Percentiles rank a stretch among this genome's conserved stretches.
These are phyloP conservation scores for Monosporascus sp. DNA, from an alignment of 2,329 filamentous ascomycete genomes.

Conservation along the genomic window DNA sequence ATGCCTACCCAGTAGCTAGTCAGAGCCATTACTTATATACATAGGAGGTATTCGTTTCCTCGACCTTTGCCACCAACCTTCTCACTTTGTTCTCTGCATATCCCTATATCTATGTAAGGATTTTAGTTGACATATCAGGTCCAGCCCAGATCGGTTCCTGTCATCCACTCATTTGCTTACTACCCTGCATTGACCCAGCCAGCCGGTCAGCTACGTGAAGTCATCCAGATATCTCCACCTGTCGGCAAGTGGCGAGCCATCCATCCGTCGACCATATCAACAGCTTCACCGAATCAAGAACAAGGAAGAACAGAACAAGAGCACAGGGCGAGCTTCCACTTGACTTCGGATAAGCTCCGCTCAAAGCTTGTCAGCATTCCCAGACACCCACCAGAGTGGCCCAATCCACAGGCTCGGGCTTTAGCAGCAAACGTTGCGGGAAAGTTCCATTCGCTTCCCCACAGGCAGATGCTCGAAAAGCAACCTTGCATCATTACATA, in stretches of 20 bases:
- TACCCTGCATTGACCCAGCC: neutral
- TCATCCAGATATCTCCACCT: too few relatives aligned
- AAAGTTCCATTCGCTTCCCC: too few relatives aligned
- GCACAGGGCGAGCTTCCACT: too few relatives aligned
- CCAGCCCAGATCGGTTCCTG: neutral
- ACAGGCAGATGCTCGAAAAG: neutral
- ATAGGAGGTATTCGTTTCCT: neutral
- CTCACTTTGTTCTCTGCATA: neutral
- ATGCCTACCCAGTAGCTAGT: too few relatives aligned
- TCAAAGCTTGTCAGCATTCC: too few relatives aligned
- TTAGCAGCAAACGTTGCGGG: constrained; percentile 4
- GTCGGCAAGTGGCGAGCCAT: too few relatives aligned
- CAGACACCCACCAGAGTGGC: constrained; percentile 1
- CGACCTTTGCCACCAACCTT: neutral
- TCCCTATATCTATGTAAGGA: neutral
- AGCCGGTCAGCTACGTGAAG: too few relatives aligned
- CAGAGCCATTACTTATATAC: too few relatives aligned
- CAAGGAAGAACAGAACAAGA: too few relatives aligned
- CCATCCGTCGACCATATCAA: too few relatives aligned
- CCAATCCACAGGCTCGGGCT: constrained; percentile 4
- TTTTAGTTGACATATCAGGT: neutral
- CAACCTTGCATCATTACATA: neutral
- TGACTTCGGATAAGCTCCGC: too few relatives aligned
- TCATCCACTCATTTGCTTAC: neutral
- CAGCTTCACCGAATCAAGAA: too few relatives aligned